Conservation (phyloP, 108 stramenopile species). For the Skeletonema tropicum region DNA sequence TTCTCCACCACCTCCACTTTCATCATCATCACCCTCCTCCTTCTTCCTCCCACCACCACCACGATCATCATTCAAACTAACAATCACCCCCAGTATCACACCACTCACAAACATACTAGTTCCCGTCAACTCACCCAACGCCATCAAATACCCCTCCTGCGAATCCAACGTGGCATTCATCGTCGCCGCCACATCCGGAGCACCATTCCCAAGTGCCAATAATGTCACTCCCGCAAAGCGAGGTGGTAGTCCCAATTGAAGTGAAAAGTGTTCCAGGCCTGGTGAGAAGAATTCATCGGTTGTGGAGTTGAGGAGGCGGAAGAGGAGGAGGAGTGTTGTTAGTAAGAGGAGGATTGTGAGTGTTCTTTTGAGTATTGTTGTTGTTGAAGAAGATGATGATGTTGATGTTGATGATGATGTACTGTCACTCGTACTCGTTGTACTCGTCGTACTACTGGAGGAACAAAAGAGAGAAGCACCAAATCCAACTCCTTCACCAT, state of each 20-base stretch:
- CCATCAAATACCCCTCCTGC: constrained; percentile 82
- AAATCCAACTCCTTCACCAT: constrained; percentile 54
- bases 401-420: constrained; percentile 15
- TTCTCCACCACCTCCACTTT: too few species aligned
- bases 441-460: constrained; percentile 35
- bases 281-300: constrained; percentile 98
- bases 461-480: constrained; percentile 57
- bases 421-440: not conserved
- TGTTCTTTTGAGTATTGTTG: constrained; percentile 15
- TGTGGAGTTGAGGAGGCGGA: constrained; percentile 90
- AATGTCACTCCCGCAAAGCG: constrained; percentile 97
- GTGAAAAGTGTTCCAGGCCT: constrained; percentile 88
- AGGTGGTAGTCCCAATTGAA: constrained; percentile 86
- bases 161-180: constrained; percentile 81
- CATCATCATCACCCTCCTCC: not conserved
- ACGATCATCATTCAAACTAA: constrained; percentile 49
- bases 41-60: constrained; percentile 9
- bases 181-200: constrained; percentile 95
- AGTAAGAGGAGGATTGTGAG: constrained; percentile 34
- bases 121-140: constrained; percentile 93
- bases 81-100: constrained; percentile 83
- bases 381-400: constrained; percentile 44
- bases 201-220: constrained; percentile 99
- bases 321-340: constrained; percentile 57
- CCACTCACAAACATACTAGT: constrained; percentile 92